Percentiles rank a stretch among this genome's conserved stretches.
Evolutionary conservation across 208 protist species (phyloP).

Genomic region (Sergeia podlipaevii): DNA sequence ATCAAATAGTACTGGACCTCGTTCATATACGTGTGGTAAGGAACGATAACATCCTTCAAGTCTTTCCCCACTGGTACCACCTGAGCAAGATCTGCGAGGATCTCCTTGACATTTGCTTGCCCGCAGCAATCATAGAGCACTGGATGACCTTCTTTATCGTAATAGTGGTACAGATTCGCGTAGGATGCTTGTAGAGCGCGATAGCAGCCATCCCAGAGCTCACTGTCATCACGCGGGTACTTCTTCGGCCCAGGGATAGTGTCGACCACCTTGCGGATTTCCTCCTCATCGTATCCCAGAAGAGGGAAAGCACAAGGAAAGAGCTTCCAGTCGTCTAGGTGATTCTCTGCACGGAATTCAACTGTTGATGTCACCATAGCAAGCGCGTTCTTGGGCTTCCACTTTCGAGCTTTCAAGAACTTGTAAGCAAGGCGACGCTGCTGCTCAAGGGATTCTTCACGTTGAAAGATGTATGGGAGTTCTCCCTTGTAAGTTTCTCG

Average conservation of each 20-base stretch:
- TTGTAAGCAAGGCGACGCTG: conserved; percentile 57
- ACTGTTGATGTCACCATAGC: conserved; percentile 50
- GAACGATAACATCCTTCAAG: conserved; percentile 36
- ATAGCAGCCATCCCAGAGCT: conserved; percentile 30
- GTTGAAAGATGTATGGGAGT: conserved; percentile 30
- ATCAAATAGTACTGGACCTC: conserved; percentile 66
- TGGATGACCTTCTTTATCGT: conserved; percentile 72
- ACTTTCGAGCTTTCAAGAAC: conserved; percentile 56
- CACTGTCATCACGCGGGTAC: conserved; percentile 5
- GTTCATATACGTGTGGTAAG: conserved; percentile 78
- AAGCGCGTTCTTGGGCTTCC: conserved; percentile 41
- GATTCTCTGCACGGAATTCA: conserved; percentile 35
- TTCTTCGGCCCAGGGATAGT: conserved; percentile 13
- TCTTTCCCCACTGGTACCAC: conserved; percentile 31
- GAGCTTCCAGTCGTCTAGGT: conserved; percentile 38
- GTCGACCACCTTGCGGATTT: conserved; percentile 23
- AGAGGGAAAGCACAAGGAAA: conserved; percentile 64
- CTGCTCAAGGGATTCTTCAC: conserved; percentile 18
- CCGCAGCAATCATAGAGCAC: conserved; percentile 68
- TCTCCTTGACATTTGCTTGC: conserved; percentile 19
- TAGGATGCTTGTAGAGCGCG: conserved; percentile 42
- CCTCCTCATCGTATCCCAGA: conserved; percentile 37
- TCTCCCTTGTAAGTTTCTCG: conserved; percentile 13
- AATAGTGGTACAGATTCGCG: conserved; percentile 64
- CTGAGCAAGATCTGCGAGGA: conserved; percentile 26